These are phyloP conservation scores for Hypoxylon perforatum DNA, from an alignment of 495 filamentous ascomycete genomes.

Conservation along the genomic window DNA sequence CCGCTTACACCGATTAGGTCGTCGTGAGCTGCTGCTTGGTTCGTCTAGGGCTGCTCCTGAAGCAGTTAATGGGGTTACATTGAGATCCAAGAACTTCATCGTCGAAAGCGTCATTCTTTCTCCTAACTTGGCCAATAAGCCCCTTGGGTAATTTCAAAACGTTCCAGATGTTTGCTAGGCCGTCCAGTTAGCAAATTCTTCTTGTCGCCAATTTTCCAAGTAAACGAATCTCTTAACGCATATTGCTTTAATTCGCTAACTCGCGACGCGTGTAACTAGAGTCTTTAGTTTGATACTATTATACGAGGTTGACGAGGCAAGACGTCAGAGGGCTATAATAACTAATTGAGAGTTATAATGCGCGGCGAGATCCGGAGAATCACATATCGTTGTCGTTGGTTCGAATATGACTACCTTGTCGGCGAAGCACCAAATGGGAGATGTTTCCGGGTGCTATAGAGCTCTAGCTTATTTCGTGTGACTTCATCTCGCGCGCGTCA, in stretches of 20 bases:
- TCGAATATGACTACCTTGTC: background rate
- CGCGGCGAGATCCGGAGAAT: conserved; percentile 7
- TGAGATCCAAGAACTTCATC: conserved; percentile 14
- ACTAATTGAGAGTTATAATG: background rate
- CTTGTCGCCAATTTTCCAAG: background rate
- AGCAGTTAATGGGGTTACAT: conserved; percentile 28
- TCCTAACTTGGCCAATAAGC: background rate
- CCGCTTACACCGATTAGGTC: too few relatives aligned
- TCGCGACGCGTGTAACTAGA: background rate
- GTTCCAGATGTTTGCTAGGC: conserved; percentile 6
- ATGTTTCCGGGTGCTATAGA: background rate
- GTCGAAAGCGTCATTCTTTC: conserved; percentile 21
- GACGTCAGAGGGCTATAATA: conserved; percentile 17
- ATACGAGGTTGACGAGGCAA: background rate
- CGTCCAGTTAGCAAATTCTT: background rate
- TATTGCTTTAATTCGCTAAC: background rate
- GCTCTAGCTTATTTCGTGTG: conserved; percentile 8
- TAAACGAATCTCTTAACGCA: background rate
- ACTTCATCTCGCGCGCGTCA: conserved; percentile 16
- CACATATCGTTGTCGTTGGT: background rate
- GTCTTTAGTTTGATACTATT: background rate
- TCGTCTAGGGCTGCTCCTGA: conserved; percentile 7
- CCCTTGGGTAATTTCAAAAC: conserved; percentile 19
- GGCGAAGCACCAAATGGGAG: conserved; percentile 19
- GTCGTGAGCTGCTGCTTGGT: background rate